Evolutionary conservation across 257 asterid genomes (phyloP).

Genomic region (Nicotiana noctiflora): DNA sequence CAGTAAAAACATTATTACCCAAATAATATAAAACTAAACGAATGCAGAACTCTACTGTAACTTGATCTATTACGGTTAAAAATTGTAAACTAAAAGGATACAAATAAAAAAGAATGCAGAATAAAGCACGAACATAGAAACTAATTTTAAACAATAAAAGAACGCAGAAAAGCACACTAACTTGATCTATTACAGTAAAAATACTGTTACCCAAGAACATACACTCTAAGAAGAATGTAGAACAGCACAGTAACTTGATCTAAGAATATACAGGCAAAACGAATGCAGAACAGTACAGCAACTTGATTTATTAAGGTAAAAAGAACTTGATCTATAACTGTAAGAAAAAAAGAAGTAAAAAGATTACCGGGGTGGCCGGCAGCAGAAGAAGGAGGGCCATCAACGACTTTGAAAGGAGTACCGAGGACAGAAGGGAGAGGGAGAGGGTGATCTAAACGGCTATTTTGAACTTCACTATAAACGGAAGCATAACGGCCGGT

Average conservation of each 20-base stretch:
- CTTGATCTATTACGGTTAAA: neutral
- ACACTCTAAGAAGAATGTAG: neutral
- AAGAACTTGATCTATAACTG: neutral
- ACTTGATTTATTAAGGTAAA: neutral
- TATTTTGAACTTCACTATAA: constrained; percentile 87
- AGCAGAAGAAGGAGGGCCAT: constrained; percentile 87
- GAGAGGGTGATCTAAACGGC: constrained; percentile 81
- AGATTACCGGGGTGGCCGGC: constrained; percentile 91
- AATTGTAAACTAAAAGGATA: neutral
- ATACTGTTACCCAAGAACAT: neutral
- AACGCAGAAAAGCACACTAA: neutral
- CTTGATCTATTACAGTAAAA: neutral
- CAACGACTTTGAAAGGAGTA: constrained; percentile 59
- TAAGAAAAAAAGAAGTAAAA: neutral
- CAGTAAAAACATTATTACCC: neutral
- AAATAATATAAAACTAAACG: neutral
- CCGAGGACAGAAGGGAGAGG: constrained; percentile 80
- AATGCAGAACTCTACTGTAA: neutral
- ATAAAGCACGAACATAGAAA: too few species aligned
- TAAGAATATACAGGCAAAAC: neutral
- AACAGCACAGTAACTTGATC: neutral
- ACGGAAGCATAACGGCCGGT: constrained; percentile 52
- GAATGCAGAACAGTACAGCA: neutral
- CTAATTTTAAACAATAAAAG: neutral
- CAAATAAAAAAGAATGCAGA: neutral